Base-by-base conservation (phyloP, 306 rosid genomes). In the Amphicarpaea edgeworthii region DNA sequence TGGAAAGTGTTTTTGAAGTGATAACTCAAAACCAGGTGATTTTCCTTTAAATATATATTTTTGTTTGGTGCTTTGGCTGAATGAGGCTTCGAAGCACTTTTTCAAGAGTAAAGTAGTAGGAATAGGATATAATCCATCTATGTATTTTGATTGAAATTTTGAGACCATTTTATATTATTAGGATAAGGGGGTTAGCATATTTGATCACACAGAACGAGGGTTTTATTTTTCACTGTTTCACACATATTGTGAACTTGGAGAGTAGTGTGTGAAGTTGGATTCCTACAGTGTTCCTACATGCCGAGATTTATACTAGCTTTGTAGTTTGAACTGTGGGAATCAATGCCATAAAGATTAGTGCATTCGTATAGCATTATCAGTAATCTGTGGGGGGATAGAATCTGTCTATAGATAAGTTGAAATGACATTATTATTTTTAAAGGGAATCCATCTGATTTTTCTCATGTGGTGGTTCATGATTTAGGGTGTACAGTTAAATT, bases 81-180 rank as follows among this genome's bases (percentile, higher is more conserved):
- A 59, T 63, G 81, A 10, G 28, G 82, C 15, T 69, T 71, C 24
- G 5, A 26, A 17, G 72, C 40, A 3, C 30, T 53, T 79, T 37
- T 53, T 55, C 38, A 14, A 41, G 40, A 62, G 57, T 32, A 73
- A 67, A 77, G 61, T 26, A 24, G 72, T 76, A 24, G 51, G 61
- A 24, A 67, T 76, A 24, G 51, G 61, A 53, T 64, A 8, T 68
- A 50, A 19, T 64, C 8, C n/a, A 17, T 49, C 30, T 40, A 66
- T 68, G 49, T 74, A 26, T 50, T 68, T 24, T 49, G 62, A 8
- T 77, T 81, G 69, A 41, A 43, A 8, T 30, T 77, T 61, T 51
- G 63, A 41, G 15, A 40, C 34, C 50, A 37, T 68, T 50, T 26
- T 62, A 69, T 28, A 12, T 51, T 75, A 24, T 51, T 16, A 60